phyloP scores from a whole-genome alignment of 2,329 filamentous ascomycete genomes.

The Nothomitra cinnamomea region DNA sequence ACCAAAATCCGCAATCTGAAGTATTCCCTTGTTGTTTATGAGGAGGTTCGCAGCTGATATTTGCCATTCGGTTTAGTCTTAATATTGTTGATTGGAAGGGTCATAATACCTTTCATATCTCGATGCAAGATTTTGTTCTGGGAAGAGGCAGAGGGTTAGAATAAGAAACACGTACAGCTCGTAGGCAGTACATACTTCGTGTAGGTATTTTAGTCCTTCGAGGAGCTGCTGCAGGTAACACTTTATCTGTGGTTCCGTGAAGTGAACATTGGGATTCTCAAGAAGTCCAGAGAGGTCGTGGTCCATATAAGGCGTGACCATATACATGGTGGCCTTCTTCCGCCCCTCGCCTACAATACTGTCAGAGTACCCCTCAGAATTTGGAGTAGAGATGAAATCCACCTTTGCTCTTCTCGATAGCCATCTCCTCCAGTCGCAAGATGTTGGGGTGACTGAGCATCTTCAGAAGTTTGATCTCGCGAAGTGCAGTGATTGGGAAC shows the following conservation, averaged over 20 bases:
- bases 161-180: not conserved
- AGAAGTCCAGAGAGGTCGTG: constrained; percentile 95
- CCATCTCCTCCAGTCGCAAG: constrained; percentile 83
- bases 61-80: not conserved
- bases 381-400: constrained; percentile 14
- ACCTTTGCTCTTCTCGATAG: constrained; percentile 60
- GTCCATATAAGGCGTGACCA: constrained; percentile 98
- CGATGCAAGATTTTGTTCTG: constrained; percentile 71
- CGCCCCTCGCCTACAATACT: constrained; percentile 1
- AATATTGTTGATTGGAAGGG: too few species aligned
- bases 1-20: constrained; percentile 96
- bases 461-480: constrained; percentile 95
- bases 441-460: constrained; percentile 85
- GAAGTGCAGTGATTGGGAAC: constrained; percentile 94
- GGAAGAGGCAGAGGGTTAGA: constrained; percentile 12
- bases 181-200: constrained; percentile 37
- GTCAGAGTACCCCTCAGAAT: not conserved
- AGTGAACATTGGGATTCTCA: constrained; percentile 79
- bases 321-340: constrained; percentile 71
- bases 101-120: constrained; percentile 80
- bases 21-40: constrained; percentile 82
- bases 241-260: constrained; percentile 85
- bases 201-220: constrained; percentile 76
- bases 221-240: constrained; percentile 93
- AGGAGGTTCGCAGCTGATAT: constrained; percentile 68